Evolutionary conservation across 1,139 yeast species (phyloP), one percentile per base, ranked within the genome.

Genomic region (Tardiomyces digboiensis): DNA sequence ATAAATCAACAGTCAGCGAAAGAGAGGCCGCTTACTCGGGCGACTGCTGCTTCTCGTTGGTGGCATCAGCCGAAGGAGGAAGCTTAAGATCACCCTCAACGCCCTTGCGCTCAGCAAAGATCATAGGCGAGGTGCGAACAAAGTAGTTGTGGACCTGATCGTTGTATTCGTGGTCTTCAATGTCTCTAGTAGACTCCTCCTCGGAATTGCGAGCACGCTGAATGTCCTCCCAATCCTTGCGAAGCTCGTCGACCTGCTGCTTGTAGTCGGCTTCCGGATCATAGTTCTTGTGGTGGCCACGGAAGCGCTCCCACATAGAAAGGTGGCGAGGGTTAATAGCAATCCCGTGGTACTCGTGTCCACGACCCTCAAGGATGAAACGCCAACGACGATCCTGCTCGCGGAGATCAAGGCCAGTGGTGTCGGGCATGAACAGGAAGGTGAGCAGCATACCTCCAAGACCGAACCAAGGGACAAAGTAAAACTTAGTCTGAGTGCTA

Each of bases 381-480:
- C 52, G 48, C 65, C 65, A 64, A 45, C 67, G 56, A 42, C 68
- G 59, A 49, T 64, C 68, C 50, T 63, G 68, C 49, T 64, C 67
- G 38, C 54, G 54, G 39, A 64, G 55, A 42, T 64, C 68, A 18
- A 64, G 54, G 40, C 67, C 68, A 41, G 68, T 64, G 39, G 60
- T 59, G 44, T 64, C 68, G 16, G 68, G 68, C 52, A 64, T 29
- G 54, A 60, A 64, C 42, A 61, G 26, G 39, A 58, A 45, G 38
- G 68, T 63, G 36, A 61, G 40, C 7, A 61, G 41, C 64, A 64
- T 61, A 44, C 68, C 68, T 8, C 56, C 57, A 7, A 64, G 54
- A 42, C 68, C 68, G 49, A 62, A 64, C 68, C 68, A 64, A 21
- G 67, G 66, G 10, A 64, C 68, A 49, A 64, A 50, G 56, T 60